Evolutionary conservation across 805 yeast species (phyloP).

Genomic region (Metschnikowia kunwiensis): DNA sequence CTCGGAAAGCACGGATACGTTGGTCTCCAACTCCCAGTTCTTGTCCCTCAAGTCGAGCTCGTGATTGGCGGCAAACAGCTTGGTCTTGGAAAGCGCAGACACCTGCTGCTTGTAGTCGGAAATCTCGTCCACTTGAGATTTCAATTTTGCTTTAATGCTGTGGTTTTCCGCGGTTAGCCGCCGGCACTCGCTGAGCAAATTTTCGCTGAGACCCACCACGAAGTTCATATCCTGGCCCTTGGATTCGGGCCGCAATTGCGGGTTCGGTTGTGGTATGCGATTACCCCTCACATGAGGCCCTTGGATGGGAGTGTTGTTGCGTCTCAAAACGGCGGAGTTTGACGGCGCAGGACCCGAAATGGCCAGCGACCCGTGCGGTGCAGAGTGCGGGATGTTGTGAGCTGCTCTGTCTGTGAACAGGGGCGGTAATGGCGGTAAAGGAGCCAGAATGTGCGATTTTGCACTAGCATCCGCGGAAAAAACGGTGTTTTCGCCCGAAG

Average conservation of each 20-base stretch:
- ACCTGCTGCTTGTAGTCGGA: conserved; percentile 36
- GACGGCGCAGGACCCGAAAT: conserved; percentile 6
- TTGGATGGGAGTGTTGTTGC: conserved; percentile 4
- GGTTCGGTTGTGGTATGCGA: conserved; percentile 23
- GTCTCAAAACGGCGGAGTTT: conserved; percentile 10
- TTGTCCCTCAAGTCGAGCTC: conserved; percentile 55
- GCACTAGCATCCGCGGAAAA: conserved; percentile 1
- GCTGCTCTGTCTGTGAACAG: conserved; percentile 2
- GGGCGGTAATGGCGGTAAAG: conserved; percentile 1
- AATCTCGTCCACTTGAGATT: conserved; percentile 42
- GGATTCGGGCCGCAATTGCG: conserved; percentile 40
- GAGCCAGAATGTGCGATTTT: background rate
- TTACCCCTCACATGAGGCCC: conserved; percentile 13
- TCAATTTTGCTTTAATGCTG: conserved; percentile 42
- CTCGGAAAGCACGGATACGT: conserved; percentile 44
- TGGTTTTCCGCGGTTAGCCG: conserved; percentile 64
- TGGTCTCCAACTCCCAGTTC: conserved; percentile 64
- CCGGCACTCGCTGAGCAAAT: conserved; percentile 66
- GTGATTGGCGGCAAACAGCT: conserved; percentile 33
- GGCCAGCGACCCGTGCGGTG: background rate
- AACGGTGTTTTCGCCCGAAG: background rate
- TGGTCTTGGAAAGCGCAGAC: conserved; percentile 32
- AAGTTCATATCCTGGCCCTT: conserved; percentile 65
- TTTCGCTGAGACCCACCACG: conserved; percentile 72
- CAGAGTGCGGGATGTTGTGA: conserved; percentile 1